These are phyloP conservation scores for Heterobasidion occidentale DNA, from an alignment of 1,284 basidiomycete genomes.

Conservation along the genomic window DNA sequence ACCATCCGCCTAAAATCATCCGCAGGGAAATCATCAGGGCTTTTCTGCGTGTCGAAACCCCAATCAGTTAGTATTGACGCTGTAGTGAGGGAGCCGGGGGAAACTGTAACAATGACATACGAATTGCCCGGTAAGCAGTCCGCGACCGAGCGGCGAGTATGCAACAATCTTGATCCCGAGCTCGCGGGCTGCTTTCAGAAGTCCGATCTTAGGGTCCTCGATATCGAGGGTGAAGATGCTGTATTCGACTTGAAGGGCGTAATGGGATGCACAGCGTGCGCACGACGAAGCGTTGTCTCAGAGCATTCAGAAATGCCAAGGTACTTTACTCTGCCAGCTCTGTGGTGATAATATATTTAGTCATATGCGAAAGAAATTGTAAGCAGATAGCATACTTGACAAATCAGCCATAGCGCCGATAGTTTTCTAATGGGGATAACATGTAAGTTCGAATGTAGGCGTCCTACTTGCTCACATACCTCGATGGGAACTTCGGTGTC, in stretches of 20 bases:
- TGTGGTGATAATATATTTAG: conserved; percentile 10
- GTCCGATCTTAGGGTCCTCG: conserved; percentile 36
- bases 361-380: not conserved
- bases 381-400: conserved; percentile 33
- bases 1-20: conserved; percentile 7
- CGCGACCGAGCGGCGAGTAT: conserved; percentile 57
- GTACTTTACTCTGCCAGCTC: conserved; percentile 53
- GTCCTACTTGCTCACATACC: conserved; percentile 14
- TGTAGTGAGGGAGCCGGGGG: not conserved
- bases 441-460: not conserved
- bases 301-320: conserved; percentile 59
- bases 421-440: conserved; percentile 22
- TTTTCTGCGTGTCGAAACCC: conserved; percentile 26
- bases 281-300: conserved; percentile 51
- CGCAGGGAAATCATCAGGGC: conserved; percentile 10
- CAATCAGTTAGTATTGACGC: not conserved
- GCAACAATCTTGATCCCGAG: conserved; percentile 48
- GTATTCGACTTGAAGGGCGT: conserved; percentile 59
- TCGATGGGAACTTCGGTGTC: conserved; percentile 40
- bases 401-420: conserved; percentile 41
- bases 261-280: conserved; percentile 53
- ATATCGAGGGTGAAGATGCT: conserved; percentile 49
- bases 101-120: conserved; percentile 22
- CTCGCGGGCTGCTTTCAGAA: conserved; percentile 42
- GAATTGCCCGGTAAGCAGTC: conserved; percentile 51